Base-by-base conservation (phyloP, 176 grass and related monocot genomes). In the Phyllostachys edulis region DNA sequence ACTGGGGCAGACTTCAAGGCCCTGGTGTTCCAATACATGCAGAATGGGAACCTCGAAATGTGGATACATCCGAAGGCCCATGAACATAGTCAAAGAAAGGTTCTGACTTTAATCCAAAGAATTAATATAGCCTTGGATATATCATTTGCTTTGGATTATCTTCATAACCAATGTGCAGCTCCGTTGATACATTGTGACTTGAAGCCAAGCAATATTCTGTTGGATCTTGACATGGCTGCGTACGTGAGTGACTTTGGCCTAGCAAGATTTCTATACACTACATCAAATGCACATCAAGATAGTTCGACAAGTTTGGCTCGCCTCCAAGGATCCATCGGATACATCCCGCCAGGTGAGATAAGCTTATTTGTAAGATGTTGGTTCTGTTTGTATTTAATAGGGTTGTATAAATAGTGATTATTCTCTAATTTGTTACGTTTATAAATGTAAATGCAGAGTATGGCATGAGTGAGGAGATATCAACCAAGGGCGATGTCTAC, bases 21-120 rank as follows among this genome's bases (percentile, higher is more conserved):
- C 18, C 39, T 95, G 9, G 82, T 92, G 2, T 91, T 82, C 34
- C 76, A 64, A 23, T 91, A 87, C 60, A 85, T 93, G 86, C 72
- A 14, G 0, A 93, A 87, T 61, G 94, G 94, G 21, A 96, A 76
- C 75, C 70, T 96, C 45, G 91, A 89, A 36, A 77, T 44, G 66
- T 93, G 94, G 86, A 13, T 96, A 73, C 84, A 91, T 73, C 81
- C 79, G 0, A 63, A 87, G 4, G 13, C 3, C n/a, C 41, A 70
- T 75, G 77, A 32, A 44, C 21, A 44, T 8, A 10, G 17, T 23
- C 37, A 61, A 54, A 78, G 0, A 18, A 79, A n/a, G 6, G 37
- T 12, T 45, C 21, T 92, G 3, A 84, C 32, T 63, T 45, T 88
- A 16, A 74, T 6, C 1, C 75, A 91, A 63, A 70, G 85, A 61